Base-by-base conservation (phyloP, 2,329 filamentous ascomycete genomes). In the Chrysoporthe deuterocubensis region DNA sequence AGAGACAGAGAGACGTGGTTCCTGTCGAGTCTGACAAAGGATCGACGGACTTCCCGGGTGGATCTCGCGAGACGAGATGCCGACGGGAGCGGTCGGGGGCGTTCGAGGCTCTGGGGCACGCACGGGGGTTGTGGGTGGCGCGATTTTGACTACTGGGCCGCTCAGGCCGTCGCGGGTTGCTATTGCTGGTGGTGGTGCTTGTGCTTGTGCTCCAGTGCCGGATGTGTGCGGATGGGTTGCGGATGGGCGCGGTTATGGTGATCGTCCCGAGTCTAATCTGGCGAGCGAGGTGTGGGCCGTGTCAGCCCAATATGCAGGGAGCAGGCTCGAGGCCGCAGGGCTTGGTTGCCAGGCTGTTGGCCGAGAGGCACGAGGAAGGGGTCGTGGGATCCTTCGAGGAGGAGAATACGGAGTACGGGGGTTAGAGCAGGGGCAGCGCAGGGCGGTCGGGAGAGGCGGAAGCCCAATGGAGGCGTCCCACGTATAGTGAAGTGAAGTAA, bases 191-290 rank as follows among this genome's bases (percentile, higher is more conserved):
- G 26, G 50, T 21, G 21, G 11, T 32, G 26, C 14, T 54, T n/a
- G 50, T 54, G 50, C 50, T 54, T 16, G 32, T n/a, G n/a, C 4
- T 34, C 16, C 54, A 57, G 40, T 57, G 54, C 54, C 54, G n/a
- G 34, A 37, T 57, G 54, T 32, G 32, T 40, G 9, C 37, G 9
- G 37, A 40, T 40, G 37, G 37, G 9, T 18, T 40, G 9, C 37
- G 9, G 37, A 40, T 40, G 37, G 37, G 9, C n/a, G 16, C 50
- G 13, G 54, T 16, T n/a, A 40, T 57, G 54, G 34, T 40, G 54
- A 57, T 40, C 54, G 54, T 14, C 54, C 54, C 32, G 40, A 16
- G 54, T 40, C 14, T 57, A 57, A 57, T 57, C 40, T 57, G 34
- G 54, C 54, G 54, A 57, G 26, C 26, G 54, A 34, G 54, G n/a